These are phyloP conservation scores for Scheffersomyces amazonensis DNA, from an alignment of 805 yeast genomes.

Conservation along the genomic window DNA sequence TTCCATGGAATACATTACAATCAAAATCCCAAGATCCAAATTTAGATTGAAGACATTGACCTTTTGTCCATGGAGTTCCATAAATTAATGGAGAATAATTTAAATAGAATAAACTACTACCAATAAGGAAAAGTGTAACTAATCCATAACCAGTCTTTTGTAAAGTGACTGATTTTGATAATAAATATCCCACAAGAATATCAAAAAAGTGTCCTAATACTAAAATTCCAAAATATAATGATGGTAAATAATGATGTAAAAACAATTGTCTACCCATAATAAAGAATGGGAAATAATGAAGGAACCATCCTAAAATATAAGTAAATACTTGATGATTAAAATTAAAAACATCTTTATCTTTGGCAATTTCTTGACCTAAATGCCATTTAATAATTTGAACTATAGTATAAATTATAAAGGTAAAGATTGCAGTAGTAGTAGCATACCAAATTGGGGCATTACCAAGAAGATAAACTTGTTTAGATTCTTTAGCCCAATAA, in stretches of 20 bases:
- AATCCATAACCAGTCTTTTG: constrained; percentile 44
- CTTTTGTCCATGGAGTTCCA: constrained; percentile 77
- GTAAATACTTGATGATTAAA: constrained; percentile 62
- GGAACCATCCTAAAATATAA: constrained; percentile 65
- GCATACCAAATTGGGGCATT: constrained; percentile 83
- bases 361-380: constrained; percentile 40
- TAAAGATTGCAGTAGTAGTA: constrained; percentile 49
- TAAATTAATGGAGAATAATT: constrained; percentile 71
- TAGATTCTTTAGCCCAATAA: constrained; percentile 65
- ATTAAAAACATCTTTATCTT: constrained; percentile 55
- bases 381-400: constrained; percentile 62
- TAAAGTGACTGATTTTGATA: constrained; percentile 35
- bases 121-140: constrained; percentile 46
- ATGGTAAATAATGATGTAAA: constrained; percentile 91
- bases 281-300: constrained; percentile 74
- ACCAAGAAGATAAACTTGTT: constrained; percentile 70
- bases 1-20: constrained; percentile 56
- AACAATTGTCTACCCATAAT: constrained; percentile 92
- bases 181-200: constrained; percentile 40
- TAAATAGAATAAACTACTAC: constrained; percentile 53
- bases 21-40: constrained; percentile 83
- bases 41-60: constrained; percentile 60
- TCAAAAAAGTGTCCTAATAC: constrained; percentile 71
- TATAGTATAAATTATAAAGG: constrained; percentile 48
- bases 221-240: constrained; percentile 82